Evolutionary conservation across 2,329 filamentous ascomycete species (phyloP), one percentile per base, ranked within the genome.

Genomic region (Pseudogymnoascus sp.): DNA sequence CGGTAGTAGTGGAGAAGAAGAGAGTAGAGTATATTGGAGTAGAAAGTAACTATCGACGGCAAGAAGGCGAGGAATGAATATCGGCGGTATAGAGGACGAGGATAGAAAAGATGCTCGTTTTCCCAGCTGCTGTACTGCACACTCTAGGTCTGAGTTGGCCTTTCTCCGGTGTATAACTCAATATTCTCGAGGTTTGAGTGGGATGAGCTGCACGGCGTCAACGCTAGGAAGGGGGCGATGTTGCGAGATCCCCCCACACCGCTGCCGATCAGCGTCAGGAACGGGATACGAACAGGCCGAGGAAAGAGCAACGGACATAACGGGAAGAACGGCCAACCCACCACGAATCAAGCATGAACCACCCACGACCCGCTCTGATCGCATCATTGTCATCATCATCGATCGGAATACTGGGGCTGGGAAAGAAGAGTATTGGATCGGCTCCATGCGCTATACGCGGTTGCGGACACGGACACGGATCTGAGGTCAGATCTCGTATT

Each of bases 401-500:
- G 42, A 52, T 52, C 42, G 42, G 23, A 49, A 52, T 52, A 52
- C 42, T n/a, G 42, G 42, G 42, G 42, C 30, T 19, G 2, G 19
- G 19, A 19, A 19, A 19, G 19, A 19, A 19, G 19, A 1, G 19
- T 19, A 19, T 19, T 19, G 19, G 19, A 19, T 19, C 19, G 19
- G 19, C 19, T 2, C 19, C 19, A 19, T 49, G 5, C 14, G 6
- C 42, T 49, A 49, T 49, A 49, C 42, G 42, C 42, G 42, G 12
- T 9, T 25, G 19, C 41, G 16, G 23, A 33, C 30, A 16, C 41
- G 16, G 23, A 33, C 30, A 16, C 23, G 42, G 42, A 52, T 52
- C 42, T 28, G 42, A 52, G 42, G 42, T 52, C 42, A 52, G 42
- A 52, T 52, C 42, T 52, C 23, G 23, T 52, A 52, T 52, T 41